Base-by-base conservation (phyloP, 2,329 filamentous ascomycete genomes). In the Colletotrichum melonis region DNA sequence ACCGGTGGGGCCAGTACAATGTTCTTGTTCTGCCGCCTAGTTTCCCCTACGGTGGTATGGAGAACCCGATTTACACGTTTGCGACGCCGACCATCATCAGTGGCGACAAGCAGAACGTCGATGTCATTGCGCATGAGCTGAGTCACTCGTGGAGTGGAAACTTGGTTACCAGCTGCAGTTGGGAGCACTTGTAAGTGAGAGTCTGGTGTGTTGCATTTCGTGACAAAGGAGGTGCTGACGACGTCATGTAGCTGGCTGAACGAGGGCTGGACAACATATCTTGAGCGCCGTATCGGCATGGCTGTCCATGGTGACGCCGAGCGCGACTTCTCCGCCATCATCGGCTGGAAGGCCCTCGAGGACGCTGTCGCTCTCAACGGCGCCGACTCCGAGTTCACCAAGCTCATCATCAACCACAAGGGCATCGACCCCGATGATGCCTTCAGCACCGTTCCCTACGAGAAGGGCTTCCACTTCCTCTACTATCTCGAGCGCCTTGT, bases 1-100 rank as follows among this genome's bases (percentile, higher is more conserved):
- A 99, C 82, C 90, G 91, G 72, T 99, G 97, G 97, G 95, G 94
- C 19, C 92, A 95, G 77, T 98, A 98, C 87, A 98, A 98, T 77
- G 94, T 98, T 11, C 86, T 98, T 26, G 93, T 98, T 4, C 86
- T 98, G 38, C 96, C 96, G 4, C 94, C 95, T 1, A 96, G 93
- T 77, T 98, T 97, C 81, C 95, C 95, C 0, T 97, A 97, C 78
- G 95, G 94, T 78, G 93, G 93, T 28, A 95, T 95, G 93, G 95
- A 97, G 82, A 98, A 98, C 80, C 95, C 95, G 0, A 92, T 98
- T 66, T 98, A 94, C 84, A 98, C 97, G 0, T 98, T 97, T 81
- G 96, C 95, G 1, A 98, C 97, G 1, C 96, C 96, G 2, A 97
- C 95, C 46, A 93, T 98, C 77, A 95, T 99, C 79, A 97, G 93